Base-by-base conservation (phyloP, 2,329 filamentous ascomycete genomes). In the Xylaria hypoxylon region DNA sequence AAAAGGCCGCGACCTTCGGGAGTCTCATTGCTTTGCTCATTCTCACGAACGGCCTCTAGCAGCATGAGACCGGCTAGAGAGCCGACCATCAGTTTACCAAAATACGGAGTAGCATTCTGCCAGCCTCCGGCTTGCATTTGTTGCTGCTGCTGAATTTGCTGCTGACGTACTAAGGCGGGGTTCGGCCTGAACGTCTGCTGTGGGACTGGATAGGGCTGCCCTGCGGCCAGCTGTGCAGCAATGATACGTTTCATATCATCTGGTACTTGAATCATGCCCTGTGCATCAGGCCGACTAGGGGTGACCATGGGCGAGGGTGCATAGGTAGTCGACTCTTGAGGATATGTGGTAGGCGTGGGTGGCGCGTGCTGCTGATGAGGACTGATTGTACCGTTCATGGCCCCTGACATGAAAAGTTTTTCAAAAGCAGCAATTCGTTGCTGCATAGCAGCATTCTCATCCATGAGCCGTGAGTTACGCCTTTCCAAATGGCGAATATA, bases 401-500 rank as follows among this genome's bases (percentile, higher is more conserved):
- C 92, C 64, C 91, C 88, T 22, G 88, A 86, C 81, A 90, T 92
- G 77, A 96, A 93, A 17, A 96, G 85, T 76, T 96, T 95, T 76
- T 91, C 89, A 64, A 91, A 91, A 0, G 89, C 89, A 40, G 90
- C 88, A 42, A 97, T 87, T 33, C 93, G 88, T 51, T 89, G 88
- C 78, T 95, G 94, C 81, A 97, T 87, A 15, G 87, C 87, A 33
- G 82, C 85, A 75, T 97, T 94, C 77, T 98, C 94, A 51, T 97
- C 93, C 59, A 90, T 83, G 10, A 97, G 82, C 5, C 92, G 89
- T 71, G 89, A 92, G 74, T 97, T 97, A 13, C 94, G 89, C 81
- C 96, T 96, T 79, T 98, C 95, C 1, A 98, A 82, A 79, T 98
- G 94, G 42, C 90, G 88, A 71, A 98, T 98, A 73, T 98, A 98